A percentile compares a stretch with the other conserved stretches of the same genome.
Evolutionary conservation across 2,329 filamentous ascomycete species (phyloP).

Genomic region (Rutstroemia sp.): DNA sequence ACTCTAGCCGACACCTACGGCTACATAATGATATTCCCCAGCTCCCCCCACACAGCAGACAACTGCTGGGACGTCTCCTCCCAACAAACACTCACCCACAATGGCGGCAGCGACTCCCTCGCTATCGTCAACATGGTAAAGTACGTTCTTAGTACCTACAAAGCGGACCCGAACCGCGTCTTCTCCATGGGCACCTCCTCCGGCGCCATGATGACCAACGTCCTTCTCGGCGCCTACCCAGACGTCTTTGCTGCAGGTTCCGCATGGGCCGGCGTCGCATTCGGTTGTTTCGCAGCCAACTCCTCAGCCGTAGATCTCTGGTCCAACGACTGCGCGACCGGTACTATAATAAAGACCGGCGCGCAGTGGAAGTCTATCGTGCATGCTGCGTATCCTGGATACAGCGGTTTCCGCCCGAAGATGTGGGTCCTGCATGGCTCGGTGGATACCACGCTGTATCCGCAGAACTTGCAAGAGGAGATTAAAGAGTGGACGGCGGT

Average conservation of each 20-base stretch:
- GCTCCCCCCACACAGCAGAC: slow-evolving; percentile 40
- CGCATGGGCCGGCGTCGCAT: slow-evolving; percentile 37
- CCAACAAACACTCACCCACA: slow-evolving; percentile 39
- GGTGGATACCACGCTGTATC: slow-evolving; percentile 33
- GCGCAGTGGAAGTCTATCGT: slow-evolving; percentile 38
- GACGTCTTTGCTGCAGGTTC: slow-evolving; percentile 40
- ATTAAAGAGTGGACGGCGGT: slow-evolving; percentile 43
- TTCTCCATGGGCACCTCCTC: slow-evolving; percentile 41
- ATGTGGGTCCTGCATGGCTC: slow-evolving; percentile 30
- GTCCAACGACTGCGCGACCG: slow-evolving; percentile 43
- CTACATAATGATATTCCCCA: slow-evolving; percentile 54
- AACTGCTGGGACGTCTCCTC: slow-evolving; percentile 54
- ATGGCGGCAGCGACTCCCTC: slow-evolving; percentile 49
- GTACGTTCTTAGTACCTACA: slow-evolving; percentile 46
- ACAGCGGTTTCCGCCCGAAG: slow-evolving; percentile 24
- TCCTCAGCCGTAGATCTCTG: slow-evolving; percentile 38
- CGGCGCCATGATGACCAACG: slow-evolving; percentile 46
- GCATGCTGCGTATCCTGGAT: slow-evolving; percentile 31
- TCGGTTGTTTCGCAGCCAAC: slow-evolving; percentile 34
- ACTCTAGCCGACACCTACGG: slow-evolving; percentile 45
- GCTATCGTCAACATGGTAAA: slow-evolving; percentile 53
- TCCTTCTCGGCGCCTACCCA: slow-evolving; percentile 40
- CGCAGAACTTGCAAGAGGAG: slow-evolving; percentile 35
- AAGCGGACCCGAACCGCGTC: slow-evolving; percentile 42
- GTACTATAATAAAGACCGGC: slow-evolving; percentile 25